Percentiles rank a stretch among this genome's conserved stretches.
Conservation (phyloP, 2,329 filamentous ascomycete species). For the Hypoxylon sp. region DNA sequence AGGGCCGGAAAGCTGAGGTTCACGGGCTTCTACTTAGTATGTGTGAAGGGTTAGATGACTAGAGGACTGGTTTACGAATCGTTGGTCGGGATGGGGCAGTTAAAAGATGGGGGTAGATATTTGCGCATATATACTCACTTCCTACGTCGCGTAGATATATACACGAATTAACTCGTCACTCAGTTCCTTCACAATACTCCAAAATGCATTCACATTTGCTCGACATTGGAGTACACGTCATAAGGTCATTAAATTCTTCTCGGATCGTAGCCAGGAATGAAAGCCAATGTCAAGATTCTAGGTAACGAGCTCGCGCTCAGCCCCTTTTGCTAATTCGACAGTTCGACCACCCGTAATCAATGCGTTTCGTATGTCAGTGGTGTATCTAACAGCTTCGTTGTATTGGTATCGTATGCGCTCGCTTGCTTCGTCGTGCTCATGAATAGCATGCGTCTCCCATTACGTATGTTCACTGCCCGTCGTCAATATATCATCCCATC, state of each 20-base stretch:
- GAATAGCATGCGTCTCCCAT: not conserved
- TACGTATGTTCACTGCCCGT: not conserved
- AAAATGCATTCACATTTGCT: not conserved
- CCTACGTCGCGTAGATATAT: not conserved
- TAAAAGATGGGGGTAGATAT: not conserved
- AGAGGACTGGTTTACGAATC: not conserved
- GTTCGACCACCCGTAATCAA: constrained; percentile 3
- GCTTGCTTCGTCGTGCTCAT: not conserved
- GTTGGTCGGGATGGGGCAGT: not conserved
- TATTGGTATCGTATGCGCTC: constrained; percentile 12
- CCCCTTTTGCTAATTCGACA: constrained; percentile 10
- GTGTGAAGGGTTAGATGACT: constrained; percentile 36
- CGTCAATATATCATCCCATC: not conserved
- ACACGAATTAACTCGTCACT: not conserved
- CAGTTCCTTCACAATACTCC: not conserved
- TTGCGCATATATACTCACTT: not conserved
- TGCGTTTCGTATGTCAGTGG: constrained; percentile 6
- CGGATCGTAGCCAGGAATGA: constrained; percentile 2
- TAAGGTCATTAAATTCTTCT: constrained; percentile 25
- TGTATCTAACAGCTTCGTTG: not conserved
- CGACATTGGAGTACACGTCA: constrained; percentile 8
- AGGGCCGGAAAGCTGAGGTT: constrained; percentile 38
- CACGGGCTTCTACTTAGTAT: constrained; percentile 50
- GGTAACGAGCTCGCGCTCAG: constrained; percentile 16
- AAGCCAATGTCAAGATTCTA: not conserved